phyloP scores from a whole-genome alignment of 2,329 filamentous ascomycete genomes.

The Sarocladium strictum region DNA sequence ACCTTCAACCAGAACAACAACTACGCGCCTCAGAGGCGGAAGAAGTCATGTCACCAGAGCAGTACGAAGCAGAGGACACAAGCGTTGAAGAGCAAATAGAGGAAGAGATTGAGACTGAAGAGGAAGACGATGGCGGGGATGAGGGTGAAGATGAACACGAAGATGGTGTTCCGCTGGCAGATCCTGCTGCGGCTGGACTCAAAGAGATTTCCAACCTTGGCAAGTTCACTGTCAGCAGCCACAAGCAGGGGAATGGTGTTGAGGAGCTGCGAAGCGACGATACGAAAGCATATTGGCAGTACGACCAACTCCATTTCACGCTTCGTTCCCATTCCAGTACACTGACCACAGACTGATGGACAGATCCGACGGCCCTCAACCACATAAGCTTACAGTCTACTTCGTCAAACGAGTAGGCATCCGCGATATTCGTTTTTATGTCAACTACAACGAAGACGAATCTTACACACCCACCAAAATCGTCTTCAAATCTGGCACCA shows the following conservation, averaged over 20 bases:
- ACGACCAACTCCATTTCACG: conserved; percentile 23
- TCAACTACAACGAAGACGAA: conserved; percentile 91
- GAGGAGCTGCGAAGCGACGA: conserved; percentile 71
- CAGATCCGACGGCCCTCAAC: conserved; percentile 77
- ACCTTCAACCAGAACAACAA: conserved; percentile 22
- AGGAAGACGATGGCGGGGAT: conserved; percentile 26
- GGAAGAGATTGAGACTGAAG: conserved; percentile 20
- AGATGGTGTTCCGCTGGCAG: conserved; percentile 40
- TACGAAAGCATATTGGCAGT: conserved; percentile 74
- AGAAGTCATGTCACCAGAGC: conserved; percentile 22
- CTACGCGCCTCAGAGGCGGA: conserved; percentile 10
- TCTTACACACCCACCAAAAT: conserved; percentile 96
- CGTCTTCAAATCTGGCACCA: conserved; percentile 80
- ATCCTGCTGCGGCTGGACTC: conserved; percentile 48
- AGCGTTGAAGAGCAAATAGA: conserved; percentile 15
- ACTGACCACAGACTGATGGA: not conserved
- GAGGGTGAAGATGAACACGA: conserved; percentile 32
- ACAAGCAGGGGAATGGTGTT: conserved; percentile 75
- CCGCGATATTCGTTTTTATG: conserved; percentile 70
- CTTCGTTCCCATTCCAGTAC: not conserved
- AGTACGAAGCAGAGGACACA: conserved; percentile 25
- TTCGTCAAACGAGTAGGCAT: conserved; percentile 80
- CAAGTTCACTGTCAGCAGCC: conserved; percentile 75
- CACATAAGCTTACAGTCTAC: conserved; percentile 76
- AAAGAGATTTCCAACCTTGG: conserved; percentile 83